These are phyloP conservation scores for Anaeramoeba ignava DNA, from an alignment of 78 protist genomes.

Conservation along the genomic window DNA sequence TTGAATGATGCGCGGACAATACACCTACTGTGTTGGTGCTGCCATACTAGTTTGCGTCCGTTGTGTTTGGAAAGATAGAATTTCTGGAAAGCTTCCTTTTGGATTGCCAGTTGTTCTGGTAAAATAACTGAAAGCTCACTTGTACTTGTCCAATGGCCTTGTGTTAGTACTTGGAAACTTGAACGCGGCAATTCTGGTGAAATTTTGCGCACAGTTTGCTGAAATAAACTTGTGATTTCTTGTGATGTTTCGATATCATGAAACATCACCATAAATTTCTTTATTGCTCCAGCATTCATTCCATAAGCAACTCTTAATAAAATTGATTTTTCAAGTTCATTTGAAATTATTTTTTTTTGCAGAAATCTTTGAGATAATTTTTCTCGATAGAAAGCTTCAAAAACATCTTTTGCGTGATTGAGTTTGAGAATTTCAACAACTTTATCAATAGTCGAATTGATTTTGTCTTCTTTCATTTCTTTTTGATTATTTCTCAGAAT, in stretches of 20 bases:
- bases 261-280: neutral
- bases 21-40: no score
- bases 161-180: neutral
- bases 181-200: neutral
- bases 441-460: no score
- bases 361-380: neutral
- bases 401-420: neutral
- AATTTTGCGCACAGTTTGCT: neutral
- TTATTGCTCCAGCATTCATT: neutral
- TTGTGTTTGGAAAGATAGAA: constrained; percentile 59
- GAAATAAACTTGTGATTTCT: neutral
- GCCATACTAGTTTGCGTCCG: constrained; percentile 34
- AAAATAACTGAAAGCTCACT: neutral
- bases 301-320: neutral
- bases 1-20: no score
- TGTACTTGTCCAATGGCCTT: neutral
- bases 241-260: neutral
- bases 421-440: no score
- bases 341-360: neutral
- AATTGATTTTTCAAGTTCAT: neutral
- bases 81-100: constrained; percentile 43
- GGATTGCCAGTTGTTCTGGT: neutral
- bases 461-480: no score
- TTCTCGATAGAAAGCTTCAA: neutral
- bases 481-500: no score